Base-by-base conservation (phyloP, 257 asterid species). In the Solanum bulbocastanum region DNA sequence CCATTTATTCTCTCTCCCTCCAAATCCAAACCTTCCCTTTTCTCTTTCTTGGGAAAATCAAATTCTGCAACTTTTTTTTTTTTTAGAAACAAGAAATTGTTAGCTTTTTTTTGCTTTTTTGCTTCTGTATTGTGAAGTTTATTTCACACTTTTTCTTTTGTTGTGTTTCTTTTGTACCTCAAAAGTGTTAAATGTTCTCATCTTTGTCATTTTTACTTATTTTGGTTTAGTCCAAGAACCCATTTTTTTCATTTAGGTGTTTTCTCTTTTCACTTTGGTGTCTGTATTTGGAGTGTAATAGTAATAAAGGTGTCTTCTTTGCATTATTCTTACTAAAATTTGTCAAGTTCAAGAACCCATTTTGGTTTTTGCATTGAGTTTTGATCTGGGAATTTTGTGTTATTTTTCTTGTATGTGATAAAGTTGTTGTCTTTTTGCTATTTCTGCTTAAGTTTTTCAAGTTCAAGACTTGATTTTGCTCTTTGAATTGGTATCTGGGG, bases 21-120 rank as follows among this genome's bases (percentile, higher is more conserved):
- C 92, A 93, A 93, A 90, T 93, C 94, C 94, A 93, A 92, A 87
- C 93, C 83, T 83, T 72, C 87, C 83, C 93, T 91, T 94, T 94
- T 89, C 89, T 94, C 90, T 94, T 94, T 90, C 89, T 94, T 49
- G 96, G 95, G 88, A 92, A 68, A 25, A 92, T 89, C 89, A 87
- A 85, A 86, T 84, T 85, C 84, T 86, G 44, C 89, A 49, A 83
- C 90, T 30, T 87, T 52, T 68, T 66, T 84, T 84, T 91, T 86
- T 66, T 58, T 25, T 27, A 83, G 52, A 83, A 79, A 27, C 66
- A 79, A 46, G 69, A 18, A 49, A 30, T 32, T 81, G 85, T 81
- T 81, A 62, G 27, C 39, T 79, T 81, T 81, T 81, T 15, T 27
- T n/a, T n/a, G 1, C 25, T 37, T 32, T 71, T 8, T 14, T 33